These are phyloP conservation scores for Zygotorulaspora florentina DNA, from an alignment of 805 yeast species.

Conservation along the genomic window DNA sequence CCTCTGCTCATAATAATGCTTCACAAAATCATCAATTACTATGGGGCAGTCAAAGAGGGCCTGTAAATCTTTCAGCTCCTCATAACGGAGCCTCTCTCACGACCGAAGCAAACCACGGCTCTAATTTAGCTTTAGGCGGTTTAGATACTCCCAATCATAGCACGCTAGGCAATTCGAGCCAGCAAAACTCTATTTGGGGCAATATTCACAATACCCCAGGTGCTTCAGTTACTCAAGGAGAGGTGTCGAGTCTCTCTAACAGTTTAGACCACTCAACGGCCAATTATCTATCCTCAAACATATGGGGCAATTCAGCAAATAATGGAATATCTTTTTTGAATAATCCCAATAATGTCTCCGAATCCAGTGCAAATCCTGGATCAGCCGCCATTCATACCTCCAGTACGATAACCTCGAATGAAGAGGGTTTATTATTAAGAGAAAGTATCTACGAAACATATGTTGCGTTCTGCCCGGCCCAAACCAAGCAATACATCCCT, in stretches of 20 bases:
- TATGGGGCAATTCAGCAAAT: conserved; percentile 10
- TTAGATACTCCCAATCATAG: neutral
- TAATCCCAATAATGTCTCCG: conserved; percentile 1
- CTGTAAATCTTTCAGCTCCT: neutral
- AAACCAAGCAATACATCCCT: conserved; percentile 18
- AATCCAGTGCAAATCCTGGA: neutral
- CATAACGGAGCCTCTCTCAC: neutral
- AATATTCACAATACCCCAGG: conserved; percentile 1
- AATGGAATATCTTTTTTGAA: conserved; percentile 8
- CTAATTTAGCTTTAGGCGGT: neutral
- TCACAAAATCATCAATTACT: conserved; percentile 7
- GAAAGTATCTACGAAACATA: conserved; percentile 19
- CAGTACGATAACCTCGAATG: neutral
- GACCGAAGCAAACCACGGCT: neutral
- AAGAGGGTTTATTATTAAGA: conserved; percentile 6
- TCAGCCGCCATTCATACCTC: neutral
- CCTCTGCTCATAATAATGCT: neutral
- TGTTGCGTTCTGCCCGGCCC: conserved; percentile 6
- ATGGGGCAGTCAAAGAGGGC: conserved; percentile 18
- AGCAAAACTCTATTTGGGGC: conserved; percentile 31
- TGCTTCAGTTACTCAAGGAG: neutral
- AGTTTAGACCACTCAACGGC: neutral
- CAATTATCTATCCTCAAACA: conserved; percentile 6
- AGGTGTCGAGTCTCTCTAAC: neutral
- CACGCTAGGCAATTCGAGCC: neutral